These are phyloP conservation scores for Penicillium digitatum DNA, from an alignment of 2,329 filamentous ascomycete genomes.

Conservation along the genomic window DNA sequence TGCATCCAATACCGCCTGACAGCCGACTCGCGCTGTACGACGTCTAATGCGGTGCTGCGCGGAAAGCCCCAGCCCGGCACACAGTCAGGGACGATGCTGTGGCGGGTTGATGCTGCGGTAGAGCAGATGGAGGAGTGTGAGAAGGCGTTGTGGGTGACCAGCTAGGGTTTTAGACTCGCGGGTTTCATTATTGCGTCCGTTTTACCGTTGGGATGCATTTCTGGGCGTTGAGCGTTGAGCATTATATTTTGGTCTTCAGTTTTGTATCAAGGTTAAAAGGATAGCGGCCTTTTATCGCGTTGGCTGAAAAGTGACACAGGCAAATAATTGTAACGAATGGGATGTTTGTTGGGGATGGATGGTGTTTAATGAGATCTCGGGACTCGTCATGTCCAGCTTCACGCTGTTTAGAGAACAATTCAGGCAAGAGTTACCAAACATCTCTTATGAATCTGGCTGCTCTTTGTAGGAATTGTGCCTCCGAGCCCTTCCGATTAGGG, in stretches of 20 bases:
- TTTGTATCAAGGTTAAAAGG: not conserved
- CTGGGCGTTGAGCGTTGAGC: not conserved
- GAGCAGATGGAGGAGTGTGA: constrained; percentile 10
- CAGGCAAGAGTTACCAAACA: not conserved
- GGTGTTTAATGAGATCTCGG: not conserved
- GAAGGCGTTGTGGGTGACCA: constrained; percentile 11
- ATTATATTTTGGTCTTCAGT: not conserved
- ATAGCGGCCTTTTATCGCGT: not conserved
- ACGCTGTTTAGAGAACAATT: not conserved
- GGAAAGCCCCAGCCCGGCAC: constrained; percentile 13
- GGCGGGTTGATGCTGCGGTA: constrained; percentile 19
- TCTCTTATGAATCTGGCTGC: not conserved
- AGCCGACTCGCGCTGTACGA: constrained; percentile 12
- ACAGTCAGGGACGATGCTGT: constrained; percentile 21
- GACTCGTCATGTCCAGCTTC: not conserved
- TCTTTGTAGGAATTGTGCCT: not conserved
- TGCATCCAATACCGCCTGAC: constrained; percentile 22
- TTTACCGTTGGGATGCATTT: not conserved
- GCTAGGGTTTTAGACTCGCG: not conserved
- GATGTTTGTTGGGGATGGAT: not conserved
- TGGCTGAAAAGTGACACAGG: not conserved
- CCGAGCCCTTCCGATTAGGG: not conserved
- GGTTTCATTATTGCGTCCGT: not conserved
- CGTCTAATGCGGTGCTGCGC: constrained; percentile 13
- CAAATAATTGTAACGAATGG: not conserved